A percentile compares a stretch with the other conserved stretches of the same genome.
Evolutionary conservation across 352 stramenopile genomes (phyloP).

Genomic region (Stephanocyclus meneghinianus): DNA sequence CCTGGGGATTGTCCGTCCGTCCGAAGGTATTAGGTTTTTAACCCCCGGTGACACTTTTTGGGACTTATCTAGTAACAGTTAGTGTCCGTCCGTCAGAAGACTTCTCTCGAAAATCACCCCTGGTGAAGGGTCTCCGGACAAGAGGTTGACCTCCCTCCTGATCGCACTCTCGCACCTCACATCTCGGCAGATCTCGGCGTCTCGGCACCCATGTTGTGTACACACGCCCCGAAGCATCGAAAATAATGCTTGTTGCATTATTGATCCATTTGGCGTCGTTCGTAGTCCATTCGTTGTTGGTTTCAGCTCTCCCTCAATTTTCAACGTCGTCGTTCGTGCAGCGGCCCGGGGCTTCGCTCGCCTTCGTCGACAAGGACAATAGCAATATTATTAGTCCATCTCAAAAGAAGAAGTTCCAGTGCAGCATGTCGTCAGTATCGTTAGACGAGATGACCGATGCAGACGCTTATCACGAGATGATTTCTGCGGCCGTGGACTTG

Average conservation of each 20-base stretch:
- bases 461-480: conserved; percentile 61
- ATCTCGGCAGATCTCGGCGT: too few relatives aligned
- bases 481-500: conserved; percentile 61
- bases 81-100: too few relatives aligned
- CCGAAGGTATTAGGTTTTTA: too few relatives aligned
- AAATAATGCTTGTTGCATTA: neutral
- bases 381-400: neutral
- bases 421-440: neutral
- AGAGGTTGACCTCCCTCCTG: too few relatives aligned
- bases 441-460: conserved; percentile 27
- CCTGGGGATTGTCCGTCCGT: too few relatives aligned
- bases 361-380: conserved; percentile 1
- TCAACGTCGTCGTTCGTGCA: neutral
- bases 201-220: too few relatives aligned
- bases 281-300: neutral
- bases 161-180: too few relatives aligned
- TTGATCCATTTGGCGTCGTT: neutral
- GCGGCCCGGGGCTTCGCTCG: neutral
- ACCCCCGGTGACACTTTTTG: too few relatives aligned
- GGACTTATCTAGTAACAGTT: too few relatives aligned
- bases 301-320: neutral
- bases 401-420: neutral
- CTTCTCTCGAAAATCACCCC: too few relatives aligned
- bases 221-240: too few relatives aligned
- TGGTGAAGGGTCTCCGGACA: too few relatives aligned